Base-by-base conservation (phyloP, 2,329 filamentous ascomycete species). In the Neofusicoccum cordaticola region DNA sequence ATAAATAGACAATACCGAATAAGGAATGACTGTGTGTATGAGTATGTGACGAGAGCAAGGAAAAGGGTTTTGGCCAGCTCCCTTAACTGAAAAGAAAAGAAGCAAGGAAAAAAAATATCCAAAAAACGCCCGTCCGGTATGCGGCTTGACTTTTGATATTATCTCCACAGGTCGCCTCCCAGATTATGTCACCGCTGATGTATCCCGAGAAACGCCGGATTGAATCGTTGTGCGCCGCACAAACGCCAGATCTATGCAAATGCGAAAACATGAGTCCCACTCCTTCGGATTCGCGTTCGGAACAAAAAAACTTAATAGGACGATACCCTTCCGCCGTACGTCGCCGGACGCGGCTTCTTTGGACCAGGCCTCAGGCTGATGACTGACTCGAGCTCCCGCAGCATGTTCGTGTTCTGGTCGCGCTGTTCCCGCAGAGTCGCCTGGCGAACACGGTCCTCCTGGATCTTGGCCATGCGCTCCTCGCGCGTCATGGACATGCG, bases 361-460 rank as follows among this genome's bases (percentile, higher is more conserved):
- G 39, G 52, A 4, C 62, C 52, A 12, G 62, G 62, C 44, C 76
- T 63, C 19, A 77, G 65, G 61, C 73, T 75, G 47, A 98, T 96
- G 66, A 99, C 88, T 67, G 91, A 94, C 80, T 97, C 92, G 65
- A 99, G 83, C 79, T 99, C 95, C 68, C 90, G 88, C 68, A 99
- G 84, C 92, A 99, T 97, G 70, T 90, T 92, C 48, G 88, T 91
- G 68, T 88, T 96, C 11, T 92, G 90, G 67, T 97, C 92, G 50
- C 87, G 82, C 72, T 90, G 90, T 70, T 93, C 91, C 63, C 88
- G 86, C 45, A 88, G 81, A 45, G 87, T 83, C 19, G 90, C 89
- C 73, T 91, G 90, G 67, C 86, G 86, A 62, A 88, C 88, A 65
- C 94, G 86, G 50, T 98, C 94, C 73, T 97, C 93, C 71, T 90